Conservation (phyloP, 345 rosid species). For the Lepidium sativum region DNA sequence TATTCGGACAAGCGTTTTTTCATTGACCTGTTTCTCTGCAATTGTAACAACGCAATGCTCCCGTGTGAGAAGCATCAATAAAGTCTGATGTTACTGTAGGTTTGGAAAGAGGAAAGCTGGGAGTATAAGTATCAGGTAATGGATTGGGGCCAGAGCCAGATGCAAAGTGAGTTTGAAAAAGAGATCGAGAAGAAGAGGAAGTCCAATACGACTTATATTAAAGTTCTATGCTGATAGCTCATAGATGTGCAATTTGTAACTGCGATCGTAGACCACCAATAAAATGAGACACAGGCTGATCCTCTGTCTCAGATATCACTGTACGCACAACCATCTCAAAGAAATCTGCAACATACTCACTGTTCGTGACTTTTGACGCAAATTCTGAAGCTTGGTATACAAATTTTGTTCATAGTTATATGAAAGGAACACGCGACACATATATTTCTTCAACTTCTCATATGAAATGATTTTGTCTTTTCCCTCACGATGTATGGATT, state of each 20-base stretch:
- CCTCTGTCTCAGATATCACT: neutral
- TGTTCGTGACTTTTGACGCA: neutral
- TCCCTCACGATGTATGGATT: neutral
- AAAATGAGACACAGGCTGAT: neutral
- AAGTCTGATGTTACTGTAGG: too few species aligned
- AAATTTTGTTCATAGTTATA: neutral
- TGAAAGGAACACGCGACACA: neutral
- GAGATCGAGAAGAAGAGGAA: too few species aligned
- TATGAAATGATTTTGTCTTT: neutral
- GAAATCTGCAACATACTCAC: neutral
- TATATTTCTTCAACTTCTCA: neutral
- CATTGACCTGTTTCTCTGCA: neutral
- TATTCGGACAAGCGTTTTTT: too few species aligned
- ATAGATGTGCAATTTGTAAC: neutral
- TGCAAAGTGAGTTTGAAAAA: too few species aligned
- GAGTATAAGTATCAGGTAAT: too few species aligned
- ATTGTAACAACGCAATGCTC: neutral
- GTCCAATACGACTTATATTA: too few species aligned
- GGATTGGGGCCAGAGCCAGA: too few species aligned
- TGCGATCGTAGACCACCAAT: neutral
- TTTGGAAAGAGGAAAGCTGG: too few species aligned
- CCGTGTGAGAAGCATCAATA: too few species aligned
- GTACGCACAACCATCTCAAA: neutral
- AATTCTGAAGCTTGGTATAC: neutral
- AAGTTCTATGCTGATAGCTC: neutral